Evolutionary conservation across 1,139 yeast species (phyloP), one percentile per base, ranked within the genome.

Genomic region (Yamadazyma dushanensis): DNA sequence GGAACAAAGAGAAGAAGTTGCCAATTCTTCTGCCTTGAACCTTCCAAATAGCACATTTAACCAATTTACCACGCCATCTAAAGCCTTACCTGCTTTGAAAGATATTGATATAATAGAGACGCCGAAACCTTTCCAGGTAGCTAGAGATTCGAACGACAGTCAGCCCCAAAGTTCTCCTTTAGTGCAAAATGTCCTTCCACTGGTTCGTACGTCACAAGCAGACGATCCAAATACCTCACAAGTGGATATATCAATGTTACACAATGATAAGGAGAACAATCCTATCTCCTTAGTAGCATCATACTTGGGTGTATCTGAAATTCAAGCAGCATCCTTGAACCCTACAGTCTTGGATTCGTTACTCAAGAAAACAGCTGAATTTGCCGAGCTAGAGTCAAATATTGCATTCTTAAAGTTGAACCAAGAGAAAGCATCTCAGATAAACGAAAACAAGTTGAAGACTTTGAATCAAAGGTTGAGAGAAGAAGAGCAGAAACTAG

Each of bases 371-470:
- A 64, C 82, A 1, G 51, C 64, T 2, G 79, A 77, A 40, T 63
- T 64, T 43, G 73, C 77, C 32, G 69, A 69, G 3, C 41, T 80
- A 25, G 63, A 68, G 39, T 73, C 85, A 1, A 78, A 78, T 43
- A 66, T 70, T 32, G 57, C 77, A 15, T 61, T 77, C 16, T 54
- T 76, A 21, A 76, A 76, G 49, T 68, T 80, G 16, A 70, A 72
- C 35, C 61, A 68, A 36, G 88, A 82, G 49, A 85, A 78, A 46
- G 46, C 66, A 5, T 59, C 66, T 20, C 80, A 72, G 38, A 47
- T 55, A 15, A 51, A 51, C 34, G 53, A 49, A 10, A 51, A 45
- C 29, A 50, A 55, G 16, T 39, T 51, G 21, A 40, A 41, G 23
- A 34, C 50, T 53, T 5, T 61, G 56, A 18, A 53, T 53, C 22